Percentiles rank a stretch among this genome's conserved stretches.
Evolutionary conservation across 164 flowering plant genomes (phyloP).

Genomic region (Brasenia schreberi): DNA sequence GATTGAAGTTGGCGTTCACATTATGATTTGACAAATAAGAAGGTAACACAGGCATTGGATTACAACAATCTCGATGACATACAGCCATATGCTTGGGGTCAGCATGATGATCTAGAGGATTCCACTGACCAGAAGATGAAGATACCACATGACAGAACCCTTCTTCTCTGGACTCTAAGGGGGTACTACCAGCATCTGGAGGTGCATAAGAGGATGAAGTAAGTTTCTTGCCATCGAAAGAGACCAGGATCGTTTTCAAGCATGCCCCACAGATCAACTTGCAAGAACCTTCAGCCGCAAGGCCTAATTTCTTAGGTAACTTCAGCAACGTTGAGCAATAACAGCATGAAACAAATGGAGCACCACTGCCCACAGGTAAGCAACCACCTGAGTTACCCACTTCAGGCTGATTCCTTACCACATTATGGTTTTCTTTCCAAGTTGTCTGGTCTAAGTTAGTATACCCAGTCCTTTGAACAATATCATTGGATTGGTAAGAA

Average conservation of each 20-base stretch:
- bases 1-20: background rate
- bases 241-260: slow-evolving; percentile 30
- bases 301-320: slow-evolving; percentile 33
- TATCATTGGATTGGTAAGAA: background rate
- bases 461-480: background rate
- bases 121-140: background rate
- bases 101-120: background rate
- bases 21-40: background rate
- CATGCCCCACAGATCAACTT: slow-evolving; percentile 68
- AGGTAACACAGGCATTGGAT: background rate
- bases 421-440: slow-evolving; percentile 4
- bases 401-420: slow-evolving; percentile 18
- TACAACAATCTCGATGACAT: background rate
- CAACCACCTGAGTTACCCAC: slow-evolving; percentile 17
- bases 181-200: slow-evolving; percentile 1
- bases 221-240: slow-evolving; percentile 27
- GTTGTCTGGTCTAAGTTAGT: background rate
- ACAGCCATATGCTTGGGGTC: background rate
- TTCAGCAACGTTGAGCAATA: slow-evolving; percentile 63
- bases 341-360: slow-evolving; percentile 63
- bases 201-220: slow-evolving; percentile 11
- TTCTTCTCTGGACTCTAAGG: slow-evolving; percentile 9
- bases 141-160: background rate
- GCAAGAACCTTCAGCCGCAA: slow-evolving; percentile 15
- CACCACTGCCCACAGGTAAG: slow-evolving; percentile 57